Evolutionary conservation across 1,139 yeast genomes (phyloP).

Genomic region (Hansenula lynferdii): DNA sequence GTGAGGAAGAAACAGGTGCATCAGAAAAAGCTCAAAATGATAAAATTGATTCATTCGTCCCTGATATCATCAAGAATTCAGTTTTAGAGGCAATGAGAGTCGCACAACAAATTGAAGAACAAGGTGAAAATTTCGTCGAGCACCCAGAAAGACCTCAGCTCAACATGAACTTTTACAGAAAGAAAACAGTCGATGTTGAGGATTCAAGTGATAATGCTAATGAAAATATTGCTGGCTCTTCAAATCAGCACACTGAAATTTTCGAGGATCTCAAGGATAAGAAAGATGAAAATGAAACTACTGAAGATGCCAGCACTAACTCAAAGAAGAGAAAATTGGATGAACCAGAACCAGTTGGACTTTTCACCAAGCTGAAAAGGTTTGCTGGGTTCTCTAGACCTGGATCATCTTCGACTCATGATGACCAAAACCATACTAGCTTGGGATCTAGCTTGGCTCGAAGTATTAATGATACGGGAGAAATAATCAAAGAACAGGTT

Average conservation of each 20-base stretch:
- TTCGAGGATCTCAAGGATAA: neutral
- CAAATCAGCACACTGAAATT: neutral
- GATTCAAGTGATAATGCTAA: neutral
- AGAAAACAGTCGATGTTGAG: neutral
- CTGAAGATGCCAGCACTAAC: too few species aligned
- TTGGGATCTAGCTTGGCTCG: too few species aligned
- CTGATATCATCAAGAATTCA: neutral
- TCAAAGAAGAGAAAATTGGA: neutral
- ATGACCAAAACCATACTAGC: too few species aligned
- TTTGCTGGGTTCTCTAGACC: too few species aligned
- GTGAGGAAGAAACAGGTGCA: too few species aligned
- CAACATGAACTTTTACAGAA: neutral
- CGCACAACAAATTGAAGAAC: neutral
- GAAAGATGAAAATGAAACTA: neutral
- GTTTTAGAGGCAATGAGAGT: neutral
- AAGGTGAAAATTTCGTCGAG: neutral
- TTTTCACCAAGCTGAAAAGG: neutral
- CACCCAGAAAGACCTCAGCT: neutral
- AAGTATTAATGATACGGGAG: too few species aligned
- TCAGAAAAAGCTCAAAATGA: too few species aligned
- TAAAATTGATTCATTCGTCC: neutral
- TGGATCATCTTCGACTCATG: too few species aligned
- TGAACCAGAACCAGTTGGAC: neutral
- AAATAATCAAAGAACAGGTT: too few species aligned
- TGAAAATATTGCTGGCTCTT: neutral